phyloP scores from a whole-genome alignment of 352 stramenopile species.

The Globisporangium cederbergense region DNA sequence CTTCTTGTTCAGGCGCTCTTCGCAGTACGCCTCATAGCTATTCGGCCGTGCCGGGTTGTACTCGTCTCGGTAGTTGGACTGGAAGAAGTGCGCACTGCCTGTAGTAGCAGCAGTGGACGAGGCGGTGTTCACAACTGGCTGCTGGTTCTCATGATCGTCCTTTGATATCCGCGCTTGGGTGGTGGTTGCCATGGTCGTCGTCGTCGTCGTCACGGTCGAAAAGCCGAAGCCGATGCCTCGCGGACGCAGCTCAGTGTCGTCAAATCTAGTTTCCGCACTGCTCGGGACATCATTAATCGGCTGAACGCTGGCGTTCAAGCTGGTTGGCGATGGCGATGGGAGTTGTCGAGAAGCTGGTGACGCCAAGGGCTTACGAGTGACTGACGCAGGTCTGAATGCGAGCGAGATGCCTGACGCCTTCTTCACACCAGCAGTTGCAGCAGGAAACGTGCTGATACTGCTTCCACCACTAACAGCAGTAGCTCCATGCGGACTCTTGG shows the following conservation, averaged over 20 bases:
- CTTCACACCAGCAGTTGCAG: not conserved
- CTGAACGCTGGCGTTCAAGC: not conserved
- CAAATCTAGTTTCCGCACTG: not conserved
- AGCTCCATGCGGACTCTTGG: slow-evolving; percentile 32
- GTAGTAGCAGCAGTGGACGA: not conserved
- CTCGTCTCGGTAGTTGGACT: slow-evolving; percentile 74
- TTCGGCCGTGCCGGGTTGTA: slow-evolving; percentile 87
- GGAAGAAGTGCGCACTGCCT: slow-evolving; percentile 54
- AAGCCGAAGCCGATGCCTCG: slow-evolving; percentile 31
- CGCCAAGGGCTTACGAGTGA: slow-evolving; percentile 33
- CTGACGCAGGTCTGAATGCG: slow-evolving; percentile 54
- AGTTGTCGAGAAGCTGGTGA: not conserved
- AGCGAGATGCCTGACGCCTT: slow-evolving; percentile 35
- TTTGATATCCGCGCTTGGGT: slow-evolving; percentile 38
- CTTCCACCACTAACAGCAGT: not conserved
- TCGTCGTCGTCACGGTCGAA: slow-evolving; percentile 18
- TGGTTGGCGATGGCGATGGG: not conserved
- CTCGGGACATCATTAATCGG: not conserved
- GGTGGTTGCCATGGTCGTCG: not conserved
- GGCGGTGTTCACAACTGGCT: slow-evolving; percentile 1
- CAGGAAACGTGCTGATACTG: not conserved
- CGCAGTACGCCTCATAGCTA: slow-evolving; percentile 86
- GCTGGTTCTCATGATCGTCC: slow-evolving; percentile 15
- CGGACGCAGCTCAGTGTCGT: slow-evolving; percentile 6
- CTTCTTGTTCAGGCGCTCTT: slow-evolving; percentile 68